Conservation (phyloP, 352 stramenopile genomes). For the Pythium periplocum region DNA sequence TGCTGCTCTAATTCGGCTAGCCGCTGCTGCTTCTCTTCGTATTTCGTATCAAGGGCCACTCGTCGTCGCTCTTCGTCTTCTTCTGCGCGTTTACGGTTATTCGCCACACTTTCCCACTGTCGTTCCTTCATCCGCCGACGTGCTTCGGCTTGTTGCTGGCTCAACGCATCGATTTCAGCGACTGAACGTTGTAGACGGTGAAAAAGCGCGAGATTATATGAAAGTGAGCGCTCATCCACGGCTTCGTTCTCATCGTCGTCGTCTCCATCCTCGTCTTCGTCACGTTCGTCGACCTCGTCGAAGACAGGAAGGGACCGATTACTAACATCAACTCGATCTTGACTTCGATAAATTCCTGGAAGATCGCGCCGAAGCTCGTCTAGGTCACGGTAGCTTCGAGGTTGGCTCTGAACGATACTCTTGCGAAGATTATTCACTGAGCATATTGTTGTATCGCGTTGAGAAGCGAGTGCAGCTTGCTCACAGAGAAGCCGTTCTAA, state of each 20-base stretch:
- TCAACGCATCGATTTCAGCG: too few relatives aligned
- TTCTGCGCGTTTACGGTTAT: too few relatives aligned
- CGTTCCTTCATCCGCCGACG: too few relatives aligned
- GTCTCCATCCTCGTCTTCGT: constrained; percentile 1
- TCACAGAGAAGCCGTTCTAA: constrained; percentile 15
- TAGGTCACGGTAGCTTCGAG: constrained; percentile 36
- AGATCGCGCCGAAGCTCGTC: constrained; percentile 38
- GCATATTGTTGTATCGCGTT: constrained; percentile 16
- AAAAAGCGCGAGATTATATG: constrained; percentile 29
- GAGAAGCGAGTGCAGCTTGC: neutral
- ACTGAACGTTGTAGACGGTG: constrained; percentile 8
- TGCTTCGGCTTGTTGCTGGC: too few relatives aligned
- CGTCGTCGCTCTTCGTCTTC: too few relatives aligned
- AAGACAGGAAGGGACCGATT: constrained; percentile 1
- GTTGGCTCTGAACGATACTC: constrained; percentile 26
- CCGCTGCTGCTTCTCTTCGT: too few relatives aligned
- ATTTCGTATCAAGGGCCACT: too few relatives aligned
- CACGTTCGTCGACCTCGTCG: neutral
- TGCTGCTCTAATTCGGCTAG: too few relatives aligned
- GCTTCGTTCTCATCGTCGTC: neutral
- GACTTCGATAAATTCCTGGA: constrained; percentile 22
- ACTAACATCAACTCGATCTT: constrained; percentile 7
- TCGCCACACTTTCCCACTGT: too few relatives aligned
- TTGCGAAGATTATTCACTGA: constrained; percentile 27
- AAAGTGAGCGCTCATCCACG: constrained; percentile 8